A percentile compares a stretch with the other conserved stretches of the same genome.
These are phyloP conservation scores for Quercus robur DNA, from an alignment of 306 rosid genomes.

Conservation along the genomic window DNA sequence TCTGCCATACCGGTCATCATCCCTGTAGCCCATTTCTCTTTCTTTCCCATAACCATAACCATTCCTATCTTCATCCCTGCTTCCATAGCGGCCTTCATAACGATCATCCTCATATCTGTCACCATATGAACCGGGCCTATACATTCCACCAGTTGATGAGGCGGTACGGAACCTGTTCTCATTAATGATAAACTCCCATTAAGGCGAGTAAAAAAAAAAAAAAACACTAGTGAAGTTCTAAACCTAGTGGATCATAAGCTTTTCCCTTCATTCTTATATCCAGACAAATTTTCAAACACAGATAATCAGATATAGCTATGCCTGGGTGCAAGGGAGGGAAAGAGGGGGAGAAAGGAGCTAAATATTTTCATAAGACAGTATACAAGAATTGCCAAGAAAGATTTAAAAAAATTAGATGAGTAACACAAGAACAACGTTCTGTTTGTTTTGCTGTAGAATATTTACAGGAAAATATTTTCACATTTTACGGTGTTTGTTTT, in stretches of 20 bases:
- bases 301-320: not conserved
- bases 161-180: conserved; percentile 69
- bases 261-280: not conserved
- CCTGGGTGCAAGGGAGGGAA: not conserved
- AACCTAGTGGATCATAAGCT: not conserved
- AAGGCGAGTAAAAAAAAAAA: too few relatives aligned
- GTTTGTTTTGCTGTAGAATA: too few relatives aligned
- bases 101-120: conserved; percentile 85
- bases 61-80: conserved; percentile 72
- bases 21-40: conserved; percentile 72
- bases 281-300: not conserved
- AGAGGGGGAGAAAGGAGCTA: not conserved
- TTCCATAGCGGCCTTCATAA: conserved; percentile 43
- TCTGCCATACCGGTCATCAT: conserved; percentile 69
- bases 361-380: not conserved
- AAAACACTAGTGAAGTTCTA: not conserved
- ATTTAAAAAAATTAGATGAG: too few relatives aligned
- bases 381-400: not conserved
- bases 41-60: conserved; percentile 76
- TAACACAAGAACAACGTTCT: too few relatives aligned
- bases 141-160: conserved; percentile 67
- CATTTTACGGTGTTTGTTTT: too few relatives aligned
- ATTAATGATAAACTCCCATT: not conserved
- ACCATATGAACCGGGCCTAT: conserved; percentile 70
- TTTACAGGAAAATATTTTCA: too few relatives aligned